These are phyloP conservation scores for Zizania palustris DNA, from an alignment of 202 grass and related monocot species.

Conservation along the genomic window DNA sequence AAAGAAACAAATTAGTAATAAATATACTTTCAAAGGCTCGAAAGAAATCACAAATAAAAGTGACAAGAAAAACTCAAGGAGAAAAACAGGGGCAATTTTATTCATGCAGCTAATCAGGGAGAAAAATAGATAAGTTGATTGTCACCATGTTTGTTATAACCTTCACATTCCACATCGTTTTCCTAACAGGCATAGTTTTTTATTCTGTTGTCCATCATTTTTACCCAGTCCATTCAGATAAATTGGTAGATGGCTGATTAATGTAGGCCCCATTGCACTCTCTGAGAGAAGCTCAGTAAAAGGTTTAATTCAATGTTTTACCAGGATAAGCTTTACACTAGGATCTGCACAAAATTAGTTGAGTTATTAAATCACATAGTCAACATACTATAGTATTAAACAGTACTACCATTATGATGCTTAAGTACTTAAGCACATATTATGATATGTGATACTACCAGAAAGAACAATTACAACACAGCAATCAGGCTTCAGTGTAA, in stretches of 20 bases:
- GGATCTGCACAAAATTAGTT: not conserved
- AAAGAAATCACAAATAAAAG: not conserved
- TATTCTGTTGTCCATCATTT: not conserved
- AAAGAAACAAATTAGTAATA: not conserved
- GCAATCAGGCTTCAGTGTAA: not conserved
- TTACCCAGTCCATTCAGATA: conserved; percentile 15
- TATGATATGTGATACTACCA: conserved; percentile 7
- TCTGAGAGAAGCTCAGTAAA: conserved; percentile 5
- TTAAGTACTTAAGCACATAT: not conserved
- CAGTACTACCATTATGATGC: conserved; percentile 19
- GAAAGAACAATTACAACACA: conserved; percentile 19
- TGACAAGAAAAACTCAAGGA: conserved; percentile 3
- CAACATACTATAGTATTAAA: not conserved
- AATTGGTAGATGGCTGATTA: not conserved
- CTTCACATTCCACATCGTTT: not conserved
- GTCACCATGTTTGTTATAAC: not conserved
- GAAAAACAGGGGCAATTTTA: not conserved
- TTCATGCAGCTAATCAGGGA: not conserved
- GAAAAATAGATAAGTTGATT: not conserved
- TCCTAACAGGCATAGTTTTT: conserved; percentile 8
- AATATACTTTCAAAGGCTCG: not conserved
- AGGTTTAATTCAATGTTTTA: conserved; percentile 6
- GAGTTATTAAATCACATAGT: conserved; percentile 13
- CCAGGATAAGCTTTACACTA: not conserved
- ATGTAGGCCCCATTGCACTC: not conserved